phyloP scores from a whole-genome alignment of 2,329 filamentous ascomycete genomes.

The Fusarium gaditjirri region DNA sequence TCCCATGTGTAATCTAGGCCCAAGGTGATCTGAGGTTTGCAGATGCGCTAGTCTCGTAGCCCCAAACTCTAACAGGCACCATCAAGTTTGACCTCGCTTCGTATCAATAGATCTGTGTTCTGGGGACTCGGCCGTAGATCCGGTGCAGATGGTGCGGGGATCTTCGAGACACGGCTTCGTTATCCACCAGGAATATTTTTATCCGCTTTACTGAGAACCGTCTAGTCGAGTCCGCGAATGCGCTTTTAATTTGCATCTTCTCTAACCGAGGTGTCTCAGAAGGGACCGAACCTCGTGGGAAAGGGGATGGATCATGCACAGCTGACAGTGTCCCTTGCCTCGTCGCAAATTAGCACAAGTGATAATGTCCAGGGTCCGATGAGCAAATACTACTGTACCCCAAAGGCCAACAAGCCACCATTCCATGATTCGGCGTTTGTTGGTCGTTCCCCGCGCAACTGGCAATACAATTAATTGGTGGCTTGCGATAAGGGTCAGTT shows the following conservation, averaged over 20 bases:
- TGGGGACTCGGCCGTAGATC: background rate
- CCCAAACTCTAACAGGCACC: background rate
- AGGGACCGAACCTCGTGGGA: slow-evolving; percentile 7
- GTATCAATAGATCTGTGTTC: background rate
- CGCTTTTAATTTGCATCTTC: background rate
- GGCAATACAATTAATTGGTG: background rate
- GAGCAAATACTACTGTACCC: background rate
- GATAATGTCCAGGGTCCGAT: background rate
- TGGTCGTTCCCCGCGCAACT: background rate
- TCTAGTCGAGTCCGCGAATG: background rate
- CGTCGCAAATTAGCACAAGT: background rate
- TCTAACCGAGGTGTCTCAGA: background rate
- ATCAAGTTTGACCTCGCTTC: background rate
- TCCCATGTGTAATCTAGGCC: slow-evolving; percentile 1
- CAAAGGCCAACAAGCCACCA: slow-evolving; percentile 13
- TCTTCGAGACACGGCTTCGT: background rate
- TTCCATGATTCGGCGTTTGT: background rate
- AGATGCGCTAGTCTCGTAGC: slow-evolving; percentile 15
- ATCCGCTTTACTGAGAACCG: background rate
- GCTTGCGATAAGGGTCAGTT: background rate
- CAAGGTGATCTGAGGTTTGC: background rate
- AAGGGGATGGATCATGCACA: background rate
- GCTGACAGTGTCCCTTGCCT: background rate
- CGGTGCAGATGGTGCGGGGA: background rate
- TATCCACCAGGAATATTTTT: background rate